A percentile compares a stretch with the other conserved stretches of the same genome.
phyloP scores from a whole-genome alignment of 345 rosid genomes.

The Acer negundo region DNA sequence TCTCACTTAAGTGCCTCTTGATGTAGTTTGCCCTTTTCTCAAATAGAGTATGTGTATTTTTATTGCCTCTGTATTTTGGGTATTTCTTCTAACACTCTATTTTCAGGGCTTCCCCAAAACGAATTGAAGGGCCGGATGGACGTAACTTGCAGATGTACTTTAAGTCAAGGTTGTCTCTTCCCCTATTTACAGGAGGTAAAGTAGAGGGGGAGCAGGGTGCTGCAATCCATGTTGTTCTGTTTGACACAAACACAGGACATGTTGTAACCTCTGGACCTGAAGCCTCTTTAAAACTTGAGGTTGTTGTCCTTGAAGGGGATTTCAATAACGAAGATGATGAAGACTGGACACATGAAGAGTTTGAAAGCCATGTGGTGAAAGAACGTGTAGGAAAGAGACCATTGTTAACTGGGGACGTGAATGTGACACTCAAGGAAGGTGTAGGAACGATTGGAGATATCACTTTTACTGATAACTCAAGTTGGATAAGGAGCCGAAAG shows the following conservation, averaged over 20 bases:
- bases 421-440: conserved; percentile 91
- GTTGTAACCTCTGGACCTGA: conserved; percentile 84
- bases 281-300: conserved; percentile 74
- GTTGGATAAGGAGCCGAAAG: conserved; percentile 98
- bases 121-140: conserved; percentile 92
- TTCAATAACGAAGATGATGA: conserved; percentile 91
- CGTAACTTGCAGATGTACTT: conserved; percentile 72
- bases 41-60: neutral
- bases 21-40: neutral
- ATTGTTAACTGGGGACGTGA: conserved; percentile 80
- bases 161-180: conserved; percentile 90
- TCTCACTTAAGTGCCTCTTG: neutral
- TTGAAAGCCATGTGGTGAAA: conserved; percentile 91
- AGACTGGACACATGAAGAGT: conserved; percentile 88
- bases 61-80: neutral
- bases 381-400: conserved; percentile 99
- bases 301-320: conserved; percentile 96
- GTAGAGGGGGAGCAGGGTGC: conserved; percentile 99
- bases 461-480: conserved; percentile 92
- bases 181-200: conserved; percentile 96
- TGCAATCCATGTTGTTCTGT: conserved; percentile 75
- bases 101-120: conserved; percentile 80
- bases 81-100: conserved; percentile 6
- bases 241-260: conserved; percentile 67
- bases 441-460: conserved; percentile 93